Base-by-base conservation (phyloP, 1,284 basidiomycete genomes). In the Anthracocystis walkeri region DNA sequence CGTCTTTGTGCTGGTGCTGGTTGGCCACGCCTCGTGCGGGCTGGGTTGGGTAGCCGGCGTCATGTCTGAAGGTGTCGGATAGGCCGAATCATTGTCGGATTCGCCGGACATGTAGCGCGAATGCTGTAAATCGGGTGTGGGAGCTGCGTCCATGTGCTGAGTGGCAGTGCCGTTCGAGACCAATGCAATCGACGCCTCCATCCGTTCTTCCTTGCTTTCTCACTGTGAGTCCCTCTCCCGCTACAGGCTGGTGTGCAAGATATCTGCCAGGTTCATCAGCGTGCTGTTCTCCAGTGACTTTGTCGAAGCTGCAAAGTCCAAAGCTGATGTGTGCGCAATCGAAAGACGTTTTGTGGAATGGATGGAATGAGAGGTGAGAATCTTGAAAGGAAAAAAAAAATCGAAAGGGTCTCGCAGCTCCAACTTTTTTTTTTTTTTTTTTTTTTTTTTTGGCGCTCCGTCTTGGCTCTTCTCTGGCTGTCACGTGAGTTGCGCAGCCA, bases 1-100 rank as follows among this genome's bases (percentile, higher is more conserved):
- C 44, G 20, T 33, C 41, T 66, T 65, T 45, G 41, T 35, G 41
- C 2, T 52, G 48, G 8, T 53, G 51, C 33, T 57, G 45, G 18
- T 16, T 23, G 54, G 21, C 57, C 48, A 57, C 18, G 58, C 40
- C 55, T 59, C 56, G 29, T 42, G 42, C 14, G 53, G 21, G 31
- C 41, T 50, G 38, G 23, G 29, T 33, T 45, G 53, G 31, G 60
- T 53, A 20, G 60, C 60, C 14, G 18, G 21, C 11, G 66, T 63
- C 56, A 65, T 57, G 44, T 71, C 65, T 0, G 58, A 48, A 33
- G 73, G 73, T n/a, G 73, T 75, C 23, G 58, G 45, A 59, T 69
- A 62, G 14, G 64, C 56, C 49, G 74, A 69, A 33, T 66, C 74
- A 70, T 75, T 55, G 57, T 76, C 74, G 44, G 74, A 76, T 16